Percentiles rank a stretch among this genome's conserved stretches.
These are phyloP conservation scores for Hygrocybe punicea DNA, from an alignment of 768 basidiomycete species.

Conservation along the genomic window DNA sequence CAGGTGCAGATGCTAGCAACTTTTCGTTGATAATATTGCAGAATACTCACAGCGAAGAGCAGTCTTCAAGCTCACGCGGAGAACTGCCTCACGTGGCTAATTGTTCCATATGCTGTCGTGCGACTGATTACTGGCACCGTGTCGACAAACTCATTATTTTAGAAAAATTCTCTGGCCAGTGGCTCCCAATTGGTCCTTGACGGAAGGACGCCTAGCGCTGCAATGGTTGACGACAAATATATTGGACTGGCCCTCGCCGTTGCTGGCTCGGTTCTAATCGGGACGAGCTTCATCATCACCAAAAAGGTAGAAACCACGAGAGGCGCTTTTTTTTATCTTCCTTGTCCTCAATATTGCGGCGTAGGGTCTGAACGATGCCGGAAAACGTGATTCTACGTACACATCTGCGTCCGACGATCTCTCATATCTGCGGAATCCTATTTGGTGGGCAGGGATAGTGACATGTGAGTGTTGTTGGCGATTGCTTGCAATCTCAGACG, in stretches of 20 bases:
- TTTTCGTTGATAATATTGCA: no score
- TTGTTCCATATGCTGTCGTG: not conserved
- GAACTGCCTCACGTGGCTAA: no score
- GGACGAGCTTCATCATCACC: conserved; percentile 96
- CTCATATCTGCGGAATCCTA: conserved; percentile 83
- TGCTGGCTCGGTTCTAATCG: conserved; percentile 80
- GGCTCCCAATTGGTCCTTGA: not conserved
- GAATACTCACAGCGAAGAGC: no score
- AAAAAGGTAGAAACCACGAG: conserved; percentile 69
- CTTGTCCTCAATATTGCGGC: conserved; percentile 9
- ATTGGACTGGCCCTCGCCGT: conserved; percentile 89
- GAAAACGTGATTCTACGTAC: conserved; percentile 45
- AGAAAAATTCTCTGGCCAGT: not conserved
- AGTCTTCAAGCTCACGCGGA: no score
- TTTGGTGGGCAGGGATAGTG: conserved; percentile 97
- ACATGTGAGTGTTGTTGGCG: conserved; percentile 61
- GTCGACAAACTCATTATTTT: not conserved
- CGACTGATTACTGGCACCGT: not conserved
- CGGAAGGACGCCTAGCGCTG: no score
- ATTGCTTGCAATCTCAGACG: not conserved
- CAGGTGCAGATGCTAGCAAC: no score
- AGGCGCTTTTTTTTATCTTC: not conserved
- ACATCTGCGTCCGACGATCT: conserved; percentile 75
- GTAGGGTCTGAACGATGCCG: conserved; percentile 88
- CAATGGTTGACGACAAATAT: conserved; percentile 90